Base-by-base conservation (phyloP, 2,329 filamentous ascomycete species). In the Magnaporthiopsis incrustans region DNA sequence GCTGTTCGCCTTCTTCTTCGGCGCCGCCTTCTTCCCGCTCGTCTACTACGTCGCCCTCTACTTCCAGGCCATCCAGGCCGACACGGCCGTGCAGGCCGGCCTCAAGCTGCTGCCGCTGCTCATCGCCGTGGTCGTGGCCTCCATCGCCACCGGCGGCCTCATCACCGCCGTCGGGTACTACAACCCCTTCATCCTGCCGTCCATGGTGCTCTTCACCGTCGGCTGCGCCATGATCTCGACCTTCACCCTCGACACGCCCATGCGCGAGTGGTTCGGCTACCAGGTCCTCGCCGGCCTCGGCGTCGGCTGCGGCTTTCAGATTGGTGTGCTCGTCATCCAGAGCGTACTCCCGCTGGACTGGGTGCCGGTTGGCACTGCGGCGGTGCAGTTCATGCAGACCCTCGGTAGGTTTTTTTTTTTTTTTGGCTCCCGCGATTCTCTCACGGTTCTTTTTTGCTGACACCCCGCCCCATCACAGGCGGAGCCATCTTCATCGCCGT, bases 341-440 rank as follows among this genome's bases (percentile, higher is more conserved):
- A 82, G 79, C 25, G 78, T 81, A 0, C 74, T 84, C 3, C 71
- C 78, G 0, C 75, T 77, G 32, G 74, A 77, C 3, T 76, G 79
- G 60, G 75, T 83, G 15, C 79, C 82, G 2, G 76, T 82, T 3
- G 82, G 75, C 44, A 82, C 78, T 12, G 80, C 81, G 1, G 78
- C 75, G 56, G 76, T 82, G 0, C 77, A 79, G 38, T 88, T 90
- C 74, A 85, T 84, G 75, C 85, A 89, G 70, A 79, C 80, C 1
- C 78, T 90, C 1, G 86, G 44, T 53, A 87, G 1, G 38, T 65
- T 6, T 63, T 65, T 35, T 15, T 65, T 35, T 12, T 35, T 35
- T 7, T 10, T 33, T 33, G 10, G 8, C 11, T 50, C 2, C 7
- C 14, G 1, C 18, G 1, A 5, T n/a, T n/a, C 8, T 1, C 18